Evolutionary conservation across 139 green algal genomes (phyloP).

Genomic region (Haematococcus lacustris): DNA sequence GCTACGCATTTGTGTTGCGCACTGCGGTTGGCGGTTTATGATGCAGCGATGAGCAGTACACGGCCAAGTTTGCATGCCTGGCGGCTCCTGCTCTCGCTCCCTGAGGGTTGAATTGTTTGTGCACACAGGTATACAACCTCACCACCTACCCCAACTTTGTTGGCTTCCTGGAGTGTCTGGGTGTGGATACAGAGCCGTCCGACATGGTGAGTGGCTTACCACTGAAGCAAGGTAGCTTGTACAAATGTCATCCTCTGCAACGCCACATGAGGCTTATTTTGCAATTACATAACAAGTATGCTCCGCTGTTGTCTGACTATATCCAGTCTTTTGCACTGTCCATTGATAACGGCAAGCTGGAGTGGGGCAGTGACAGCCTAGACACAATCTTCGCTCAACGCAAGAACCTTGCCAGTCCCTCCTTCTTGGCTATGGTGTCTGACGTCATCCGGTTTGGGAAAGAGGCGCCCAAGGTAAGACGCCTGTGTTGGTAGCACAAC

Average conservation of each 20-base stretch:
- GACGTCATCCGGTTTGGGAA: slow-evolving; percentile 87
- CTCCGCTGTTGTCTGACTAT: too few species aligned
- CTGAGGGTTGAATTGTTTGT: background rate
- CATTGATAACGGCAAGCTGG: slow-evolving; percentile 63
- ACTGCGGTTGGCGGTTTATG: background rate
- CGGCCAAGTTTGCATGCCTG: background rate
- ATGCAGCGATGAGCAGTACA: background rate
- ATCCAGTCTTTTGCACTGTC: slow-evolving; percentile 89
- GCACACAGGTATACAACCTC: slow-evolving; percentile 81
- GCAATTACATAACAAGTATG: too few species aligned
- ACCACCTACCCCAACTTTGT: slow-evolving; percentile 94
- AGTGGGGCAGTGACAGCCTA: slow-evolving; percentile 85
- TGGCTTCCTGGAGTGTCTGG: slow-evolving; percentile 79
- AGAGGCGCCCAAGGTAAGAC: slow-evolving; percentile 62
- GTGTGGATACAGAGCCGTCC: slow-evolving; percentile 76
- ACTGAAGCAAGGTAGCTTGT: too few species aligned
- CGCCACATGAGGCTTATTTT: too few species aligned
- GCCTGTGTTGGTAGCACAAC: too few species aligned
- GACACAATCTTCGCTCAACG: slow-evolving; percentile 78
- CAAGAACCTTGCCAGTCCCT: slow-evolving; percentile 54
- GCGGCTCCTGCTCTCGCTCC: background rate
- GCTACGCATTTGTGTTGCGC: too few species aligned
- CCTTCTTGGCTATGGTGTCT: slow-evolving; percentile 78
- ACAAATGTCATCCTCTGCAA: too few species aligned
- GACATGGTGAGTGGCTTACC: too few species aligned